phyloP scores from a whole-genome alignment of 176 grass and related monocot genomes.

The Avena insularis region DNA sequence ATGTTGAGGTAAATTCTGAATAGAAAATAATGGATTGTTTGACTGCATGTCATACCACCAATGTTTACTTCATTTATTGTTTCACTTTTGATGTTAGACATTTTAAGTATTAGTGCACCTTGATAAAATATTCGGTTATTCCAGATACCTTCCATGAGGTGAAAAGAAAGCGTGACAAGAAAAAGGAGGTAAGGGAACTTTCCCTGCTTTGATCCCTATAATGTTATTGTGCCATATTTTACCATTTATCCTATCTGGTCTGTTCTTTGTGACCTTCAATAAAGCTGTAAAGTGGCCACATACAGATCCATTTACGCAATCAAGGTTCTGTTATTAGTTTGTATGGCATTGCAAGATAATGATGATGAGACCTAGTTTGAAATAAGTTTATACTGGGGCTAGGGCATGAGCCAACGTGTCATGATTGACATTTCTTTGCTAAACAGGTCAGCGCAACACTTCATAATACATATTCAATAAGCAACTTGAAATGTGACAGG shows the following conservation, averaged over 20 bases:
- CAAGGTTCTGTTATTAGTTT: background rate
- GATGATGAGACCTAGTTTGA: background rate
- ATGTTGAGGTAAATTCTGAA: conserved; percentile 19
- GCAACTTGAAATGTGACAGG: background rate
- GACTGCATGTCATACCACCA: conserved; percentile 29
- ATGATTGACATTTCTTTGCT: background rate
- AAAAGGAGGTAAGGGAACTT: conserved; percentile 66
- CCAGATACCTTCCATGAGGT: conserved; percentile 90
- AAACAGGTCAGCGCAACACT: background rate
- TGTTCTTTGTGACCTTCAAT: background rate
- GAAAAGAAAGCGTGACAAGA: conserved; percentile 82
- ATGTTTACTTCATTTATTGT: background rate
- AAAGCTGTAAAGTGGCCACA: background rate
- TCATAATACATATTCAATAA: background rate
- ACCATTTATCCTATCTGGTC: background rate
- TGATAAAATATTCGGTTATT: conserved; percentile 35
- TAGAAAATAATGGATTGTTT: conserved; percentile 28
- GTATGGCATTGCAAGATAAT: conserved; percentile 10
- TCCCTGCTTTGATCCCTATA: background rate
- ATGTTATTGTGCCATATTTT: conserved; percentile 3
- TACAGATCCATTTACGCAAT: background rate
- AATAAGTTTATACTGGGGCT: background rate
- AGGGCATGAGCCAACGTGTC: conserved; percentile 12
- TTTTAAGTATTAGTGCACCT: conserved; percentile 6
- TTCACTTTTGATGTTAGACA: conserved; percentile 7